Base-by-base conservation (phyloP, 202 grass and related monocot species). In the Bolboschoenoplectus hybrid region DNA sequence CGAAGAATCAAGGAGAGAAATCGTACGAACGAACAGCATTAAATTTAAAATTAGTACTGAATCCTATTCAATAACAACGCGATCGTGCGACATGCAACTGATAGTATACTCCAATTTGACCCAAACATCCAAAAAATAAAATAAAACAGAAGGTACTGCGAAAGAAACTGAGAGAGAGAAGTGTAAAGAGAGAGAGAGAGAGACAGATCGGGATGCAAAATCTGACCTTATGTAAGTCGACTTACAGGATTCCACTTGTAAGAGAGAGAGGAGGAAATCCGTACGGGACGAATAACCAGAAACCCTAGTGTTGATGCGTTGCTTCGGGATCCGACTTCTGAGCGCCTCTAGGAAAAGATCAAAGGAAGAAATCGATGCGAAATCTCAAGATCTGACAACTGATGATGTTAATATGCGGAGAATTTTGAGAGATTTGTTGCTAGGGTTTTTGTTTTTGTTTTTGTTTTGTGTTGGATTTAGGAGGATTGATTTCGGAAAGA, bases 171-270 rank as follows among this genome's bases (percentile, higher is more conserved):
- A 50, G 60, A 82, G 16, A 61, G 57, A 16, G 17, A 11, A 20
- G 51, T 69, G 12, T 26, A 26, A 26, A 26, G 26, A 26, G 26
- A 26, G 26, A 26, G 26, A 26, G 26, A 52, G 46, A 83, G 61
- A 55, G 64, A 69, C 81, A 84, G 38, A 71, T 70, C 34, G 43
- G 13, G 80, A 71, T 13, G 7, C 64, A 84, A 55, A 55, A 40
- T 7, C 82, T 84, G 82, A 84, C 82, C 82, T 84, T 69, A 65
- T 40, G 50, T 62, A 81, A 62, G 45, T 80, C 34, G 26, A 26
- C 16, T 58, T 61, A 32, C 14, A 61, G 7, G 74, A 79, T 79
- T 58, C 74, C 49, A 82, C 17, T 47, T 63, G 60, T 63, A 82
- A 49, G 17, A 14, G 38, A 46, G 41, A 82, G 41, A 26, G 26